Base-by-base conservation (phyloP, 2,329 filamentous ascomycete genomes). In the Hypoxylon sp. region DNA sequence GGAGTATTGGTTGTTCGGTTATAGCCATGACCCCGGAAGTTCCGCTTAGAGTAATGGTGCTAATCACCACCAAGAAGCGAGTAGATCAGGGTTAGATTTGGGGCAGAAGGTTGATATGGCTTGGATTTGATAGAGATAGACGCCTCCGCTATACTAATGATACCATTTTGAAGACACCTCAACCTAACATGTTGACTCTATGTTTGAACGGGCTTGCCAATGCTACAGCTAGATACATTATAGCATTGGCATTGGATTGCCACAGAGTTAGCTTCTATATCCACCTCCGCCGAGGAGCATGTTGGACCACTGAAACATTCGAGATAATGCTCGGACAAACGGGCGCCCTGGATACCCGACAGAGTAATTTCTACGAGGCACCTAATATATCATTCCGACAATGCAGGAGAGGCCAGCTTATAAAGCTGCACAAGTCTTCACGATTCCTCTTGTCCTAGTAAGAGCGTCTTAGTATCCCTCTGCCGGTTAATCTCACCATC, bases 401-500 rank as follows among this genome's bases (percentile, higher is more conserved):
- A 2, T 22, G 2, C 12, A 24, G 42, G 30, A 58, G 26, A 22
- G 2, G 8, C 7, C 11, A 38, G 28, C 49, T 46, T 52, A 56
- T 44, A 60, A 56, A 54, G 38, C 18, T n/a, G 16, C 12, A 30
- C 50, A 20, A 38, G 18, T 22, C 36, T 11, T 14, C 4, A 9
- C 9, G 26, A 5, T 36, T 44, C 50, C 49, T 20, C 50, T 45
- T 33, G 24, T 45, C 44, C 32, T 30, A 56, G 14, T 12, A 42
- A 38, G 28, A 52, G 8, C 2, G 22, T 58, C 63, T 63, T 57
- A 51, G 49, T 48, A 59, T 42, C 46, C 30, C 36, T 12, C 56
- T 22, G 6, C 61, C 62, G 65, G 62, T 12, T 65, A 68, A 65
- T 65, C 63, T 63, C 46, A 30, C 16, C 3, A 12, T 4, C 33